Base-by-base conservation (phyloP, 1,139 yeast species). In the Candida sojae region DNA sequence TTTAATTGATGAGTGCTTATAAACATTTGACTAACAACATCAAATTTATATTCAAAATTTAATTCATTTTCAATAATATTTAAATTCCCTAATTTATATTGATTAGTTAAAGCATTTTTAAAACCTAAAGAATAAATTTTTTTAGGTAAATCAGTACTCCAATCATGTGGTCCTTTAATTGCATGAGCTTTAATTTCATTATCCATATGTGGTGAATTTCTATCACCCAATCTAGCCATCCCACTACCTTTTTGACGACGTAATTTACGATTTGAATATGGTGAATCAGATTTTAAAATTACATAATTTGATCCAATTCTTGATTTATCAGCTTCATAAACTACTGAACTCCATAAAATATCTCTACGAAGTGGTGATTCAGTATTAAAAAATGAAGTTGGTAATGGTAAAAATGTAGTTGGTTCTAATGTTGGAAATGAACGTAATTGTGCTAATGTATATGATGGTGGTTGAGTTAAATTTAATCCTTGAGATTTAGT, bases 221-320 rank as follows among this genome's bases (percentile, higher is more conserved):
- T 91, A 70, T 91, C 97, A 73, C 99, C 99, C 51, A 84, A 86
- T 76, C 99, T 86, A 48, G 99, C 99, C 53, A 81, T 79, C 68
- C 99, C 99, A 13, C 91, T 73, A 55, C 99, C 98, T 71, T 93
- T 93, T 70, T 93, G 99, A 26, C 91, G 90, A 47, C 84, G 77
- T 57, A 93, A 75, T 66, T 93, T 93, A 62, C 82, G 80, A 66
- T 95, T 82, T 28, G 96, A 88, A 67, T 82, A 92, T 49, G 93
- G 92, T 71, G 87, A 87, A 59, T 90, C 96, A 41, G 89, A 82
- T 67, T 96, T 86, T 50, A 93, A 88, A 40, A 88, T 84, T 34
- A 93, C 95, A 63, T 86, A 86, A 2, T 91, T 85, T 0, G 97
- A 80, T 39, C 97, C 97, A 10, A 89, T 96, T 67, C 98, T 83